These are phyloP conservation scores for Pseudoneurospora amorphoporcata DNA, from an alignment of 495 filamentous ascomycete genomes.

Conservation along the genomic window DNA sequence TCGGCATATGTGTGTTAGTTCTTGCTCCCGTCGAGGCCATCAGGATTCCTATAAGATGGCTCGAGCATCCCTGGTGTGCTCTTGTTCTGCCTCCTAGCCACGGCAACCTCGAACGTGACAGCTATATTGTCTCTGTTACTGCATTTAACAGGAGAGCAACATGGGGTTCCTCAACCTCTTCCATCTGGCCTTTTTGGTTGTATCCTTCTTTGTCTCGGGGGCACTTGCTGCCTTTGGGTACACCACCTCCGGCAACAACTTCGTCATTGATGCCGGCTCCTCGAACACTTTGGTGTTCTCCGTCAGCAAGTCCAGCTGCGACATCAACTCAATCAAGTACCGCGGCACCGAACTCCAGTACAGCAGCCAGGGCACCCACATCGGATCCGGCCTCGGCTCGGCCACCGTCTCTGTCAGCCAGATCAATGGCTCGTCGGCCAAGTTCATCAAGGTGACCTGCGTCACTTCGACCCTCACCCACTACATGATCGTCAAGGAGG, in stretches of 20 bases:
- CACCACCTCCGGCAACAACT: constrained; percentile 32
- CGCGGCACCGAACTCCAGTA: constrained; percentile 50
- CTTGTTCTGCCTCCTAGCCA: not conserved
- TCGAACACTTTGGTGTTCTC: constrained; percentile 46
- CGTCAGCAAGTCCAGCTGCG: constrained; percentile 46
- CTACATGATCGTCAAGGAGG: constrained; percentile 51
- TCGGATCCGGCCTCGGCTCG: constrained; percentile 50
- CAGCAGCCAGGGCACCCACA: constrained; percentile 40
- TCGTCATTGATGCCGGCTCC: constrained; percentile 45
- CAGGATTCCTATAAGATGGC: not conserved
- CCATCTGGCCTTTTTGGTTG: constrained; percentile 15
- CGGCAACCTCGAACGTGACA: not conserved
- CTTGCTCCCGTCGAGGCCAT: not conserved
- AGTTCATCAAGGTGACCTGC: constrained; percentile 54
- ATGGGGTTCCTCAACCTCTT: constrained; percentile 13
- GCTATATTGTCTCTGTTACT: not conserved
- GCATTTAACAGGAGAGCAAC: constrained; percentile 1
- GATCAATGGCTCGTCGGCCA: constrained; percentile 17
- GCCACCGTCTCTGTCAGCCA: constrained; percentile 45
- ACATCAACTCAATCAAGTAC: constrained; percentile 53
- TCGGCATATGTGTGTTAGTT: not conserved
- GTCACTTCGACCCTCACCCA: constrained; percentile 50
- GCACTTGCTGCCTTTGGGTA: constrained; percentile 32
- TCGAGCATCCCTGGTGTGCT: not conserved
- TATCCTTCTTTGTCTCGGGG: constrained; percentile 25